Base-by-base conservation (phyloP, 1,139 yeast genomes). In the Lodderomyces orthopsilosis region DNA sequence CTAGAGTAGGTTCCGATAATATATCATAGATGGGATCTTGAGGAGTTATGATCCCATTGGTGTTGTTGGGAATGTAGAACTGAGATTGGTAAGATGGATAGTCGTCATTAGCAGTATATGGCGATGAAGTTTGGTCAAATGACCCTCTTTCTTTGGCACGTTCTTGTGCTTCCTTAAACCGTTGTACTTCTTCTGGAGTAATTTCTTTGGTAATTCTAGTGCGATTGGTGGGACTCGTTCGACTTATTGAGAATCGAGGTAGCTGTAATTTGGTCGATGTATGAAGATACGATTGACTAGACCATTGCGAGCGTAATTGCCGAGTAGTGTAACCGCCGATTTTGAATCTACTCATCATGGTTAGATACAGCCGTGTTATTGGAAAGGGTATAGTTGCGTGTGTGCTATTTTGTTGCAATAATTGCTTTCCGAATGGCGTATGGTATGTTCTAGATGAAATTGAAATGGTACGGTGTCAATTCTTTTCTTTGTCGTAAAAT, bases 1-100 rank as follows among this genome's bases (percentile, higher is more conserved):
- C 90, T 28, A 93, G 63, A 3, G 93, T 85, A 0, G 97, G 97
- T 56, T 87, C 89, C 37, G 75, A 72, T 35, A 89, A 63, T 12
- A 87, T 66, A 32, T 71, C 70, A 35, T 74, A 73, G 24, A 83
- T 70, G 0, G 83, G 81, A 55, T 83, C 88, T 15, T 73, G 62
- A 1, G 69, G 70, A 5, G 78, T 74, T 18, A 82, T 70, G 17
- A 77, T 51, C 2, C 81, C 81, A 44, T 70, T 71, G 14, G 67
- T 64, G 55, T 72, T 68, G 35, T 70, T 73, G 3, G 74, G 73
- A 5, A 59, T 52, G 62, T 68, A 66, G 57, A 40, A 61, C 18
- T 37, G 40, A 2, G 28, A 15, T 8, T 21, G 24, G 8, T 18
- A 8, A 14, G 27, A 18, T 5, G 35, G 26, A 23, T n/a, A 30